These are phyloP conservation scores for Galerina sulciceps DNA, from an alignment of 768 basidiomycete genomes.

Conservation along the genomic window DNA sequence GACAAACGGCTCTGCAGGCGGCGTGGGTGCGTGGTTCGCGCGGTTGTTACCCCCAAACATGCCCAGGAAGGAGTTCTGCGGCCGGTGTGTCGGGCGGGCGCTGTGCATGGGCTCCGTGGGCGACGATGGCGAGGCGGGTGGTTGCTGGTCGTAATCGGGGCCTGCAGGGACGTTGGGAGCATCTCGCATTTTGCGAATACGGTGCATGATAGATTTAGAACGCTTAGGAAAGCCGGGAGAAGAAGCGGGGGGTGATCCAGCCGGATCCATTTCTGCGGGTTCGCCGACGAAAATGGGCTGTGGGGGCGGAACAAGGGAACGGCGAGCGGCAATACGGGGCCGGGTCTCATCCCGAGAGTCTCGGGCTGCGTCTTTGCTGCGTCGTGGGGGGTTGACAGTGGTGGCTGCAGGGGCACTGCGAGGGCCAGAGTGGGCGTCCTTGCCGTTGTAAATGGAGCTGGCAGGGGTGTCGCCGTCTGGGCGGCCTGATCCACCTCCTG, in stretches of 20 bases:
- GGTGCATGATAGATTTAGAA: conserved; percentile 84
- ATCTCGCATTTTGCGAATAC: conserved; percentile 88
- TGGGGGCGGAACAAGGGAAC: conserved; percentile 72
- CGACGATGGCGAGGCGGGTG: conserved; percentile 52
- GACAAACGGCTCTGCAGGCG: conserved; percentile 50
- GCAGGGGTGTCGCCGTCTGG: conserved; percentile 61
- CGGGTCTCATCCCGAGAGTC: conserved; percentile 34
- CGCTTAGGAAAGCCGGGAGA: conserved; percentile 65
- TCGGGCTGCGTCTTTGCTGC: conserved; percentile 48
- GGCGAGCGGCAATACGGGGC: conserved; percentile 46
- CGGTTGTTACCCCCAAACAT: conserved; percentile 56
- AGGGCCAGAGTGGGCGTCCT: conserved; percentile 46
- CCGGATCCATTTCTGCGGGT: conserved; percentile 37
- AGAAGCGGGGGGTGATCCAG: conserved; percentile 44
- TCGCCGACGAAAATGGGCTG: conserved; percentile 82
- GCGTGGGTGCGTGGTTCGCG: conserved; percentile 28
- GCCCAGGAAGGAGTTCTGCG: conserved; percentile 79
- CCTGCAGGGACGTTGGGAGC: conserved; percentile 80
- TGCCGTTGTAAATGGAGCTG: conserved; percentile 72
- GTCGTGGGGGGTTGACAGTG: conserved; percentile 25
- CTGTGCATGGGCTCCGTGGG: conserved; percentile 34
- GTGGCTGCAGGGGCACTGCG: conserved; percentile 24
- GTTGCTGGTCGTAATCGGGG: conserved; percentile 45
- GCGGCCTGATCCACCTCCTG: conserved; percentile 65
- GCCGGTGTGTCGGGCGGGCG: conserved; percentile 67